Evolutionary conservation across 1,139 yeast species (phyloP).

Genomic region (Candida smagusa): DNA sequence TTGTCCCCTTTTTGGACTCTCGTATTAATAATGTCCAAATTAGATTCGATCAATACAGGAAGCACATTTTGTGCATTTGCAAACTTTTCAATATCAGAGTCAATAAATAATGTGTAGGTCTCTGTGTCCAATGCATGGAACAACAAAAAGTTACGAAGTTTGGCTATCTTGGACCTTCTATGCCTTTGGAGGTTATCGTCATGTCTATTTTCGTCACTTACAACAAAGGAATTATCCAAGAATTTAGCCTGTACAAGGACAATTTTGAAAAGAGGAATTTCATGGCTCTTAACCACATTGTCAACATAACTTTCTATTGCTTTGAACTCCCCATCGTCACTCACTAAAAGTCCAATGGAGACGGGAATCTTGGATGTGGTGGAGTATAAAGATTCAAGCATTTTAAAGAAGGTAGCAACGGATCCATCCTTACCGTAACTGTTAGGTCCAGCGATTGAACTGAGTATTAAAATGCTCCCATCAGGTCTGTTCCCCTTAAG

Average conservation of each 20-base stretch:
- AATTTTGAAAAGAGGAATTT: conserved; percentile 14
- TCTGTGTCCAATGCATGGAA: conserved; percentile 26
- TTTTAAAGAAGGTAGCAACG: conserved; percentile 22
- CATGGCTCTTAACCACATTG: conserved; percentile 1
- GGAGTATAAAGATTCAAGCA: conserved; percentile 16
- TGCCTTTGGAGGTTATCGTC: conserved; percentile 27
- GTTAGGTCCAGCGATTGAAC: conserved; percentile 21
- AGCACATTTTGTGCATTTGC: conserved; percentile 25
- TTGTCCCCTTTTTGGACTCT: conserved; percentile 31
- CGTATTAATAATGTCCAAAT: conserved; percentile 41
- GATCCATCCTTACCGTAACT: conserved; percentile 28
- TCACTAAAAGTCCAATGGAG: conserved; percentile 30
- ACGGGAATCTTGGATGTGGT: conserved; percentile 14
- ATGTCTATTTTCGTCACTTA: conserved; percentile 27
- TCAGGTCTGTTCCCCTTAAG: neutral
- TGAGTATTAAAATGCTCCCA: conserved; percentile 9
- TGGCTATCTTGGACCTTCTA: conserved; percentile 33
- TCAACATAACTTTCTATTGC: conserved; percentile 13
- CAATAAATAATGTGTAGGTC: conserved; percentile 41
- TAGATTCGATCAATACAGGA: conserved; percentile 27
- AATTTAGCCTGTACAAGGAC: conserved; percentile 33
- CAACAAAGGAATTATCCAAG: conserved; percentile 22
- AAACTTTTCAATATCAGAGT: conserved; percentile 38
- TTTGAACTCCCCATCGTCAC: conserved; percentile 22
- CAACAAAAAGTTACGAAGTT: conserved; percentile 35